A percentile compares a stretch with the other conserved stretches of the same genome.
phyloP scores from a whole-genome alignment of 2,329 filamentous ascomycete genomes.

The Hypoxylon sp. region DNA sequence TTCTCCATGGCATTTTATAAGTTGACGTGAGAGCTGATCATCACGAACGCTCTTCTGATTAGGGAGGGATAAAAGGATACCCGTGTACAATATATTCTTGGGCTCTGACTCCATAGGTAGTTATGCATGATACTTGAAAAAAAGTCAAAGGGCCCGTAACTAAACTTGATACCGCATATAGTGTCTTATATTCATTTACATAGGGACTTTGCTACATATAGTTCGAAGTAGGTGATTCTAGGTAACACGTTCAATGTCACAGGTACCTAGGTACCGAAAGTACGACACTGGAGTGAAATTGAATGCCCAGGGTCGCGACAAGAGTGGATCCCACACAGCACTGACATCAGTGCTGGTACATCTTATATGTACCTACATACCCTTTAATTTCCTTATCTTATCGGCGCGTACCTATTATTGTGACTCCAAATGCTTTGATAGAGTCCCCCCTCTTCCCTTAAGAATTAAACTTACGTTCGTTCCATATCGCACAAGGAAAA shows the following conservation, averaged over 20 bases:
- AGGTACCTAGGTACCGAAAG: too few species aligned
- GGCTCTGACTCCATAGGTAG: slow-evolving; percentile 5
- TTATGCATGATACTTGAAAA: background rate
- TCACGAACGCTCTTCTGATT: slow-evolving; percentile 9
- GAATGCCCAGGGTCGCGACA: too few species aligned
- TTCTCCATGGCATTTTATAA: slow-evolving; percentile 27
- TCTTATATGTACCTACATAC: too few species aligned
- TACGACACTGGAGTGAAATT: too few species aligned
- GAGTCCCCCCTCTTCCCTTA: slow-evolving; percentile 41
- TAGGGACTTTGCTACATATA: too few species aligned
- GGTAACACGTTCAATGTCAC: too few species aligned
- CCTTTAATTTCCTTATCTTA: background rate
- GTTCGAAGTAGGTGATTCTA: too few species aligned
- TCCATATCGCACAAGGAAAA: slow-evolving; percentile 43
- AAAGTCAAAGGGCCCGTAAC: background rate
- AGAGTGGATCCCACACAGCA: too few species aligned
- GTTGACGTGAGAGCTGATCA: slow-evolving; percentile 5
- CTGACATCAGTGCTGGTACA: too few species aligned
- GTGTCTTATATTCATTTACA: background rate
- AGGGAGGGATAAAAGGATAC: slow-evolving; percentile 24
- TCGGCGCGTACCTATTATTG: background rate
- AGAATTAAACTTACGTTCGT: slow-evolving; percentile 33
- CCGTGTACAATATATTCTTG: slow-evolving; percentile 21
- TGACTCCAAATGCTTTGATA: slow-evolving; percentile 12
- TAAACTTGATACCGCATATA: background rate